Base-by-base conservation (phyloP, 1,139 yeast genomes). In the Spathaspora sp. region DNA sequence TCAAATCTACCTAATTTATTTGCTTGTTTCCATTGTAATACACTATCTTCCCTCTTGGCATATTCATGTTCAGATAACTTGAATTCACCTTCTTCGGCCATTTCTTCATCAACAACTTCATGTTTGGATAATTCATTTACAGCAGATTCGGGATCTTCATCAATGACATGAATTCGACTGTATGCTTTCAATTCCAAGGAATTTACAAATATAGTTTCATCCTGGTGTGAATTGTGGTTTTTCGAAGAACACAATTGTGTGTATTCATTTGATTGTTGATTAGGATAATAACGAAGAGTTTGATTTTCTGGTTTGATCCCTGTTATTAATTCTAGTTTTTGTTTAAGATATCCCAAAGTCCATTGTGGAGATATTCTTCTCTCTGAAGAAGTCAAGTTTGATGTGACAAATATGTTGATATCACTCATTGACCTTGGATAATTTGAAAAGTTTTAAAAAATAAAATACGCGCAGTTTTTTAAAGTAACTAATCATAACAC, bases 221-320 rank as follows among this genome's bases (percentile, higher is more conserved):
- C 61, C 16, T 54, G 44, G 40, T 49, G 51, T 38, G 57, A 52
- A 11, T 53, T 45, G 10, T 61, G 63, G 2, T 55, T 48, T 16
- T 48, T 45, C 29, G 65, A 56, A 7, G 42, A n/a, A 42, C 60
- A 44, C 36, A 72, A 37, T 42, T 57, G 51, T 7, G 31, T 51
- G 54, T 39, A 72, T 48, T 56, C 74, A 42, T 72, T 72, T 36
- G 79, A 69, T 24, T 71, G 62, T 5, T 74, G 61, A 1, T 71
- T 57, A 1, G 76, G 72, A 54, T 78, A 81, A 44, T 82, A 64
- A 43, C 71, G 73, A 23, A 88, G 64, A 20, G 68, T 65, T 63
- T 88, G 96, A 51, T 63, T 69, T 20, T 60, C 48, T 1, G 89
- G 88, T 4, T 84, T 81, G 39, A 91, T 80, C 1, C 98, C 98